Evolutionary conservation across 306 rosid species (phyloP), one percentile per base, ranked within the genome.

Genomic region (Argentina anserina): DNA sequence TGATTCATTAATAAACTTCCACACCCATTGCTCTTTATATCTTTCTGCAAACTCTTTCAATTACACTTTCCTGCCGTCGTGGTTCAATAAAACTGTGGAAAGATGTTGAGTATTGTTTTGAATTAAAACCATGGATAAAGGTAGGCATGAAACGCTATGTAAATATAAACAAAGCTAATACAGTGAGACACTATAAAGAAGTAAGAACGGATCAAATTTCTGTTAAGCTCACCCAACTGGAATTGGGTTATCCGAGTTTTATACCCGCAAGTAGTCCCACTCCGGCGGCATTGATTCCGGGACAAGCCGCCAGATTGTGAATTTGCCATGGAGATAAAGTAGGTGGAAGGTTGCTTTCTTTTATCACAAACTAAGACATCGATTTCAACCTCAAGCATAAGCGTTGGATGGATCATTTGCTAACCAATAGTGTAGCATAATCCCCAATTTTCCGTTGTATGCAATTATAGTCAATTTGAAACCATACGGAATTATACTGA

Each of bases 281-380:
- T 13, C 31, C 41, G 5, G 41, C 7, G 7, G 41, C 7, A 37
- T 37, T 37, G 41, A 39, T 62, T 75, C 55, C 65, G n/a, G 46
- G 56, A 29, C 74, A 72, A 34, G 33, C 47, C 14, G 18, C 15
- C 13, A 15, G 21, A 18, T 18, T n/a, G 12, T 5, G 37, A 9
- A 3, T 40, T 43, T 28, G 37, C 2, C 17, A 50, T 59, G 45
- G 61, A 65, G 41, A 49, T 81, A 47, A 70, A 50, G 82, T 70
- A 0, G 86, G 73, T 73, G 46, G 56, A 55, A 33, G 20, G 84
- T 69, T 79, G 29, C 78, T 74, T 76, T 83, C 79, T 9, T 1
- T 37, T 3, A 0, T 13, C 0, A 39, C 6, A 62, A 76, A 56
- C 69, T 60, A 69, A 62, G 43, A 47, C 65, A 66, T 64, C n/a